Evolutionary conservation across 2,329 filamentous ascomycete genomes (phyloP), one percentile per base, ranked within the genome.

Genomic region (Penicillium italicum): DNA sequence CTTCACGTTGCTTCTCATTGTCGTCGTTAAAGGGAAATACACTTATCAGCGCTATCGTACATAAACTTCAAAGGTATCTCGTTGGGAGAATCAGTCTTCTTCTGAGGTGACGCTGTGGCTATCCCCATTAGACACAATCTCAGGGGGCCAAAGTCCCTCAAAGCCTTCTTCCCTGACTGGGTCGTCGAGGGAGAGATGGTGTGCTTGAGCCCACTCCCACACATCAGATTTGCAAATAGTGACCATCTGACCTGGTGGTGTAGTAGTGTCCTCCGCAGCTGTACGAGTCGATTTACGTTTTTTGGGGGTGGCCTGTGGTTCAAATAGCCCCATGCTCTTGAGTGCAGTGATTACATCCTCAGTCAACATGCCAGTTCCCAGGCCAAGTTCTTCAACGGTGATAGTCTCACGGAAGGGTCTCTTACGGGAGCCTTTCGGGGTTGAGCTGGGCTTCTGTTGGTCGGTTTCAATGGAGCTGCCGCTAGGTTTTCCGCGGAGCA

Each of bases 341-440:
- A 97, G 76, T 24, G 91, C 86, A 0, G 79, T 79, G 41, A 96
- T 82, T 55, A 93, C 90, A 74, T 97, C 93, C 41, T 97, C 93
- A 0, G 83, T 82, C 53, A 88, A 79, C 71, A 97, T 96, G 79
- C 90, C 96, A 0, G 91, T 96, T 37, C 83, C 85, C 46, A 83
- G 78, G 50, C 89, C 90, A 66, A 93, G 87, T 55, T 89, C 83
- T 45, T 85, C 81, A 11, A 96, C 78, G 11, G 87, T 87, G 50
- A 91, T 74, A 5, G 77, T 67, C 66, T 84, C 77, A 16, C 69
- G 66, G 14, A 63, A 60, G 9, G 60, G 65, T 37, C 71, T 76
- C 64, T 79, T 79, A 62, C 77, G 80, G 12, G 73, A 67, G 5
- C 71, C 73, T 43, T 72, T 72, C 9, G 70, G 59, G 0, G 58